Conservation (phyloP, 345 rosid species). For the Rhodamnia argentea region DNA sequence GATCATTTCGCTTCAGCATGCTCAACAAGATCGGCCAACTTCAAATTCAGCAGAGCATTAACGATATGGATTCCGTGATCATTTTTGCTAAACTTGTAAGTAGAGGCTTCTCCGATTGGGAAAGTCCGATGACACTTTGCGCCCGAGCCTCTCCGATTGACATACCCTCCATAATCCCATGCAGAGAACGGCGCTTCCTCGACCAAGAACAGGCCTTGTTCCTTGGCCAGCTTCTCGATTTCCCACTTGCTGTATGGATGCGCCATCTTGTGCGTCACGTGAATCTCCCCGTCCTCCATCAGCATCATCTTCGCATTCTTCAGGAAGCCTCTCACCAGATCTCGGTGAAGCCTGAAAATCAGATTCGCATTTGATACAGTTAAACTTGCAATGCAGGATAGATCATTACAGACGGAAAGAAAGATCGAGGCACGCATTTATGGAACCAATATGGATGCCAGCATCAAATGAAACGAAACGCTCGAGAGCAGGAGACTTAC, state of each 20-base stretch:
- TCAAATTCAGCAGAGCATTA: not conserved
- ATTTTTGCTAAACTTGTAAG: constrained; percentile 22
- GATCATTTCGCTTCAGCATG: no score
- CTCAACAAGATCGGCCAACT: no score
- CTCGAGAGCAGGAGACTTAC: not conserved
- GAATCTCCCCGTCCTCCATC: constrained; percentile 35
- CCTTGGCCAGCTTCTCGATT: constrained; percentile 17
- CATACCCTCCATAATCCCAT: constrained; percentile 24
- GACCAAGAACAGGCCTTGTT: not conserved
- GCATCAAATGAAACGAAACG: not conserved
- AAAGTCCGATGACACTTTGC: constrained; percentile 5
- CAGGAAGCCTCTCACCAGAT: constrained; percentile 36
- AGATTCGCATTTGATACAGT: not conserved
- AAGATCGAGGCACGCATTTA: not conserved
- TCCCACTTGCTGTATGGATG: constrained; percentile 39
- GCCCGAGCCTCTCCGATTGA: constrained; percentile 39
- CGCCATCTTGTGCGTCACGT: constrained; percentile 40
- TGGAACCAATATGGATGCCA: not conserved
- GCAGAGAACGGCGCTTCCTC: not conserved
- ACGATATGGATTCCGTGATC: not conserved
- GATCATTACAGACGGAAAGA: not conserved
- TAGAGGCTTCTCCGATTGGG: constrained; percentile 23
- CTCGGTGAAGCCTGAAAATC: constrained; percentile 19
- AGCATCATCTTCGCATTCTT: constrained; percentile 30
- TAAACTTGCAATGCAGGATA: not conserved